Conservation (phyloP, 768 basidiomycete genomes). For the Sutorius australiensis region DNA sequence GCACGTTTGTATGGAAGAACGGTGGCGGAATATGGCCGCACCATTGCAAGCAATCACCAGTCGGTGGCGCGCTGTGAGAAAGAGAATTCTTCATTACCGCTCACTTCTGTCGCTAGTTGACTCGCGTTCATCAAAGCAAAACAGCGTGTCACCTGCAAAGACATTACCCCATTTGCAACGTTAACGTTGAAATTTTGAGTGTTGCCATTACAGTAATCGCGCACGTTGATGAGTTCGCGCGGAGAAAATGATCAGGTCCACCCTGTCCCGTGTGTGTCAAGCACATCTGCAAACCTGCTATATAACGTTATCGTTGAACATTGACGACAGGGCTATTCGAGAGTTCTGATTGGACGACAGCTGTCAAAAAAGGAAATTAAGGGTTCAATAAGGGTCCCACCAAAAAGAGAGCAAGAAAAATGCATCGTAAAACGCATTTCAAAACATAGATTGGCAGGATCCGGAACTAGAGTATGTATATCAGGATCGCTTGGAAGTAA, state of each 20-base stretch:
- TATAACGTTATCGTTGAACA: no score
- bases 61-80: not conserved
- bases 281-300: no score
- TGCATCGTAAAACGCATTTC: no score
- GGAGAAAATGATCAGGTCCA: not conserved
- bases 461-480: not conserved
- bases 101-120: not conserved
- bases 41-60: not conserved
- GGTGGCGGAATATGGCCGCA: not conserved
- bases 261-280: slow-evolving; percentile 1
- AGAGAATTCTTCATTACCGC: slow-evolving; percentile 3
- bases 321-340: no score
- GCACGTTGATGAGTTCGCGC: not conserved
- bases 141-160: not conserved
- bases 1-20: not conserved
- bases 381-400: no score
- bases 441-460: no score
- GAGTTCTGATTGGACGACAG: no score
- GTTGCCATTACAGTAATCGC: slow-evolving; percentile 10
- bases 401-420: no score
- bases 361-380: no score
- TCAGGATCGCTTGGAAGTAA: not conserved
- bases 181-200: slow-evolving; percentile 8
- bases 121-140: no score
- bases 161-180: not conserved